Percentiles rank a stretch among this genome's conserved stretches.
phyloP scores from a whole-genome alignment of 768 basidiomycete species.

The Termitomyces eurrhizus region DNA sequence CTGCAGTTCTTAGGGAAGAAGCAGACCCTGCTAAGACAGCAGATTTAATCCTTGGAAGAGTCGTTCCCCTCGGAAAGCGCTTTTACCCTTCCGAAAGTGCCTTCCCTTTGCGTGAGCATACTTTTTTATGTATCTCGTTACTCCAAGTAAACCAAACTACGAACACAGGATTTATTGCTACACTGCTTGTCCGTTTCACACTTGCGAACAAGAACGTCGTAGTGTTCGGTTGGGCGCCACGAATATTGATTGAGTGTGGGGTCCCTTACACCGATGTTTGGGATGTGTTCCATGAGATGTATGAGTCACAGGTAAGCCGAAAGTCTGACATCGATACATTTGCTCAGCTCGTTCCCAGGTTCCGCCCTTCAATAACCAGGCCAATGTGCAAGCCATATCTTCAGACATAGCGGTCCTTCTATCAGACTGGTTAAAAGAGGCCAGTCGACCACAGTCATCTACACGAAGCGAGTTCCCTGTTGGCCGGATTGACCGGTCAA shows the following conservation, averaged over 20 bases:
- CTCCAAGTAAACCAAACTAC: background rate
- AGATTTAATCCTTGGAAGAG: slow-evolving; percentile 58
- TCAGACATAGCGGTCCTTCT: slow-evolving; percentile 80
- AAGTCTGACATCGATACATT: background rate
- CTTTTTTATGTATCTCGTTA: background rate
- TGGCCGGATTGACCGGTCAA: slow-evolving; percentile 66
- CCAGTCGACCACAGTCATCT: slow-evolving; percentile 66
- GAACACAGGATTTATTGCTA: slow-evolving; percentile 65
- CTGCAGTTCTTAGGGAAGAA: slow-evolving; percentile 52
- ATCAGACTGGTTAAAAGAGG: slow-evolving; percentile 76
- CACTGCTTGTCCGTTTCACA: slow-evolving; percentile 71
- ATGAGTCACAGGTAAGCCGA: slow-evolving; percentile 76
- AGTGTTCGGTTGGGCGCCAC: slow-evolving; percentile 78
- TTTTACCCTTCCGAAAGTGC: slow-evolving; percentile 91
- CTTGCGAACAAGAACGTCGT: slow-evolving; percentile 54
- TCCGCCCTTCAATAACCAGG: slow-evolving; percentile 79
- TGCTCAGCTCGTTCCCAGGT: slow-evolving; percentile 39
- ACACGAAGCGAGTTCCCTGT: slow-evolving; percentile 71
- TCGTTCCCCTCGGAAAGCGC: slow-evolving; percentile 73
- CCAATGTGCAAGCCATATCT: slow-evolving; percentile 75
- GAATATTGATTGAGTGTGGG: slow-evolving; percentile 74
- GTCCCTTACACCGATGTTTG: slow-evolving; percentile 81
- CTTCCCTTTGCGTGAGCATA: slow-evolving; percentile 75
- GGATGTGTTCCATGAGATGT: slow-evolving; percentile 82
- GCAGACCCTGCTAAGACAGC: slow-evolving; percentile 50